Conservation (phyloP, 2,329 filamentous ascomycete genomes). For the Botrytis tulipae region DNA sequence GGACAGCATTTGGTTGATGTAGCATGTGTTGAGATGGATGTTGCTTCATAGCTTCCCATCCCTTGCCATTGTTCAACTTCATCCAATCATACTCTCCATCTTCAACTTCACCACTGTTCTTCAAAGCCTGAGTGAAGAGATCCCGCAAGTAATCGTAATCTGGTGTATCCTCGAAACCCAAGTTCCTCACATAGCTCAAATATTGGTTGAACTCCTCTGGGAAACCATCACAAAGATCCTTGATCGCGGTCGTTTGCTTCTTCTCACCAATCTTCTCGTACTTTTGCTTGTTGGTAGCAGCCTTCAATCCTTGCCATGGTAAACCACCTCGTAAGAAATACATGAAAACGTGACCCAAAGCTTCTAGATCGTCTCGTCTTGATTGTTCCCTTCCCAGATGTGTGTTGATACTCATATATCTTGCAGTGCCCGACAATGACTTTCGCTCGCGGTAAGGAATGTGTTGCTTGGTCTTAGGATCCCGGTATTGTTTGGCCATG, state of each 20-base stretch:
- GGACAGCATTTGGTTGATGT: constrained; percentile 58
- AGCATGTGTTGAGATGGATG: constrained; percentile 58
- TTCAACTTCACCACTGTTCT: constrained; percentile 90
- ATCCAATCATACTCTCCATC: constrained; percentile 99
- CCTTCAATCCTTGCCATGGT: constrained; percentile 72
- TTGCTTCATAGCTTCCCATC: constrained; percentile 79
- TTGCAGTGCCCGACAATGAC: constrained; percentile 90
- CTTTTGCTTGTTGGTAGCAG: constrained; percentile 86
- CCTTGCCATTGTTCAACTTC: constrained; percentile 90
- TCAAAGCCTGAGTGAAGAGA: constrained; percentile 92
- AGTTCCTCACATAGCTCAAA: constrained; percentile 92
- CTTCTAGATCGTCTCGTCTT: constrained; percentile 91
- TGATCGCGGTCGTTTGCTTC: constrained; percentile 97
- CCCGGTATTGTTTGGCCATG: constrained; percentile 99
- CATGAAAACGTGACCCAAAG: constrained; percentile 73
- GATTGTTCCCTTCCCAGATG: constrained; percentile 96
- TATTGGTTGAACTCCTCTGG: constrained; percentile 98
- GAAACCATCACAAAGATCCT: constrained; percentile 94
- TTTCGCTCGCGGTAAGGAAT: constrained; percentile 97
- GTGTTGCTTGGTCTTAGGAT: constrained; percentile 98
- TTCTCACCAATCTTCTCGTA: constrained; percentile 99
- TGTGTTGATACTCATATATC: constrained; percentile 99
- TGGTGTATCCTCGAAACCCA: constrained; percentile 96
- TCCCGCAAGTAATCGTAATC: constrained; percentile 98
- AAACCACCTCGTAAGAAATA: constrained; percentile 71